Evolutionary conservation across 306 rosid species (phyloP).

Genomic region (Cucumis hystrix): DNA sequence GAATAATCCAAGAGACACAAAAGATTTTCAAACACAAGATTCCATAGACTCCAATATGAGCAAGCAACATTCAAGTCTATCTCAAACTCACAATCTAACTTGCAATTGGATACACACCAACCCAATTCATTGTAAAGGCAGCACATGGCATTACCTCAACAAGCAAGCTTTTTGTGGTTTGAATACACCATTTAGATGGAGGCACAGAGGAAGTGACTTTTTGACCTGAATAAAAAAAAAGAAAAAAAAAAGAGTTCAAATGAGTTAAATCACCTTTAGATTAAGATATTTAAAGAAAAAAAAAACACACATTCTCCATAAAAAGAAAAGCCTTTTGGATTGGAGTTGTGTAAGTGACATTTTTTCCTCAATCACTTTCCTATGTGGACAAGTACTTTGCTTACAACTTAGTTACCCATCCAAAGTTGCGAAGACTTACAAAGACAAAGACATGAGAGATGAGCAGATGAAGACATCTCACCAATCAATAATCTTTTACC

Average conservation of each 20-base stretch:
- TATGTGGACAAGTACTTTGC: neutral
- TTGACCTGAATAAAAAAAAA: neutral
- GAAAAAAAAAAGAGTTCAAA: neutral
- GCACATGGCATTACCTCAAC: slow-evolving; percentile 7
- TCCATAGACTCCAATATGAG: neutral
- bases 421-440: neutral
- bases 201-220: neutral
- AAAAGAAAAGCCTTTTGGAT: neutral
- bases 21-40: neutral
- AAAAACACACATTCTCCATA: neutral
- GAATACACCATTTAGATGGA: neutral
- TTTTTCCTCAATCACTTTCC: neutral
- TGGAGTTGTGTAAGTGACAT: slow-evolving; percentile 1
- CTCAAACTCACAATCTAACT: neutral
- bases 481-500: neutral
- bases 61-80: neutral
- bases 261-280: neutral
- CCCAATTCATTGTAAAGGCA: neutral
- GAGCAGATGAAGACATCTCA: slow-evolving; percentile 6
- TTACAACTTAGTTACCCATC: neutral
- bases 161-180: neutral
- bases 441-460: neutral
- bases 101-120: neutral
- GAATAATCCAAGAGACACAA: neutral
- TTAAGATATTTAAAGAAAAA: neutral